phyloP scores from a whole-genome alignment of 139 green algal species.

The Micractinium sp. region DNA sequence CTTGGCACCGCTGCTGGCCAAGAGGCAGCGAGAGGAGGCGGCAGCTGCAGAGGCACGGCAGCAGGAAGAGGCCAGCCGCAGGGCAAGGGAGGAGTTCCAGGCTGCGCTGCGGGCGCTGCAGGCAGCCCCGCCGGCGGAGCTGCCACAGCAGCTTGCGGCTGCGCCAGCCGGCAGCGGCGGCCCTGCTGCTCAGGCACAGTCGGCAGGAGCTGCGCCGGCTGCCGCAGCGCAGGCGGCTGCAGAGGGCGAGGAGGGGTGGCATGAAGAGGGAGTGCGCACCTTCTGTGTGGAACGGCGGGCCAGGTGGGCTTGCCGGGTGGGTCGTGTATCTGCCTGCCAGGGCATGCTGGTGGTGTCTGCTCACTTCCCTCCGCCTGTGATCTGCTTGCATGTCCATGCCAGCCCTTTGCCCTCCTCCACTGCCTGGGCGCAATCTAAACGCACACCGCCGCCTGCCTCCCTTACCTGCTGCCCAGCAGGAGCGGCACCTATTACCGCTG shows the following conservation, averaged over 20 bases:
- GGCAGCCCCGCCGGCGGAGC: neutral
- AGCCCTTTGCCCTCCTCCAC: neutral
- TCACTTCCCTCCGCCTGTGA: neutral
- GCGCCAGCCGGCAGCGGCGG: neutral
- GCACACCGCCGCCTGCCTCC: too few species aligned
- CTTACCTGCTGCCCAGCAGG: neutral
- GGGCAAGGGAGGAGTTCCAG: neutral
- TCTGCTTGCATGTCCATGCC: neutral
- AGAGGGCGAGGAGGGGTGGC: neutral
- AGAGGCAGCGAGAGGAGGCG: constrained; percentile 14
- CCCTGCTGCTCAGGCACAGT: neutral
- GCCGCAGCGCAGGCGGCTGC: neutral
- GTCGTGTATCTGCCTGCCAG: too few species aligned
- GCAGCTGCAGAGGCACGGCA: neutral
- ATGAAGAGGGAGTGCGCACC: constrained; percentile 36
- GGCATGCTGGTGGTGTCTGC: too few species aligned
- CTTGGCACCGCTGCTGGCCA: neutral
- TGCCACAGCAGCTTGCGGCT: neutral
- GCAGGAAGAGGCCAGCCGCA: constrained; percentile 5
- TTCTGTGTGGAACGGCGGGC: constrained; percentile 55
- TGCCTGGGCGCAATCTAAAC: too few species aligned
- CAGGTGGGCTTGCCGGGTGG: neutral
- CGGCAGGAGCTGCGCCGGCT: neutral
- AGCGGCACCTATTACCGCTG: constrained; percentile 41
- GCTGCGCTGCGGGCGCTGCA: constrained; percentile 5